Conservation (phyloP, 2,329 filamentous ascomycete species). For the Moelleriella libera region DNA sequence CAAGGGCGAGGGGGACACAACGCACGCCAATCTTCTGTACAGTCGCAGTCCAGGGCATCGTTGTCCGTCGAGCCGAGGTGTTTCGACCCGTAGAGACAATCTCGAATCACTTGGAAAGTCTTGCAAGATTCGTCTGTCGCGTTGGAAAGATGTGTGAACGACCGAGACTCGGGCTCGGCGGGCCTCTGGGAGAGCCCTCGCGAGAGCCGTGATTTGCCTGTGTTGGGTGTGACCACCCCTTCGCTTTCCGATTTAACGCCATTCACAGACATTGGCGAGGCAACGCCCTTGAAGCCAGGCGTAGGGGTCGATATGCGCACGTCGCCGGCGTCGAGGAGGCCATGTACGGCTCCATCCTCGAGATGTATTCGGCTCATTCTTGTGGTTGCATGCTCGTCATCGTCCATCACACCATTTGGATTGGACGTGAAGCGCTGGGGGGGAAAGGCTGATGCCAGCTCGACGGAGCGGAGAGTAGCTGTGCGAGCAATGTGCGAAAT, state of each 20-base stretch:
- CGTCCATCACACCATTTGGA: conserved; percentile 19
- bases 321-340: conserved; percentile 24
- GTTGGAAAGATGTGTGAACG: conserved; percentile 67
- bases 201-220: conserved; percentile 50
- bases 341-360: conserved; percentile 24
- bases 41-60: conserved; percentile 87
- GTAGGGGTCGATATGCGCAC: conserved; percentile 23
- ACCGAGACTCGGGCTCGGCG: conserved; percentile 41
- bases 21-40: conserved; percentile 89
- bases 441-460: neutral
- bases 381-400: conserved; percentile 23
- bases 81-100: conserved; percentile 86
- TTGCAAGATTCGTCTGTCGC: conserved; percentile 61
- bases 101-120: conserved; percentile 67
- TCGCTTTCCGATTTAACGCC: conserved; percentile 25
- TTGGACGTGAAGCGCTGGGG: neutral
- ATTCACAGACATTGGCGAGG: conserved; percentile 29
- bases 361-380: conserved; percentile 30
- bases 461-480: neutral
- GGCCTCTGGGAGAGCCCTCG: conserved; percentile 60
- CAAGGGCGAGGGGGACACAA: conserved; percentile 8
- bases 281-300: conserved; percentile 12
- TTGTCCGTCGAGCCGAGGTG: conserved; percentile 83
- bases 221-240: conserved; percentile 30
- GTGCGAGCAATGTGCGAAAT: neutral